These are phyloP conservation scores for Lactarius hengduanensis DNA, from an alignment of 768 basidiomycete genomes.

Conservation along the genomic window DNA sequence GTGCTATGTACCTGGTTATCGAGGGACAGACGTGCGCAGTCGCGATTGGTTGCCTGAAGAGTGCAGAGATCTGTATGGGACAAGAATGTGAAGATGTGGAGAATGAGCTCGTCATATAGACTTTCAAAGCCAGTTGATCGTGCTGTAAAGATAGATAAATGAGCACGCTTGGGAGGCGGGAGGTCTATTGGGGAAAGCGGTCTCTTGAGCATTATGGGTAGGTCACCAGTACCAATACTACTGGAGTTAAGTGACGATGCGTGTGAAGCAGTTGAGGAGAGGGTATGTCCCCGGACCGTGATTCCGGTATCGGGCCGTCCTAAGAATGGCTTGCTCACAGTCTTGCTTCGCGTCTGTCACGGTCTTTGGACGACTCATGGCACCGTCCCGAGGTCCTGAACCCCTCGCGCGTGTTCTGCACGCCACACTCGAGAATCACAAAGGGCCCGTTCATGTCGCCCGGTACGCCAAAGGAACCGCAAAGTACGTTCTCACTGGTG, in stretches of 20 bases:
- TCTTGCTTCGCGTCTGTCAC: neutral
- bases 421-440: constrained; percentile 61
- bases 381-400: constrained; percentile 40
- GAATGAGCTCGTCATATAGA: constrained; percentile 73
- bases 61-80: constrained; percentile 65
- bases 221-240: neutral
- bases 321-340: neutral
- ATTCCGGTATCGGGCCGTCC: neutral
- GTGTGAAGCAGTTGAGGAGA: neutral
- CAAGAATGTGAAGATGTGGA: constrained; percentile 72
- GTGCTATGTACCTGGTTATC: constrained; percentile 59
- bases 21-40: constrained; percentile 63
- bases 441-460: constrained; percentile 88
- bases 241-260: neutral
- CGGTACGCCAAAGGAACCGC: constrained; percentile 86
- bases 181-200: constrained; percentile 39
- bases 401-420: constrained; percentile 61
- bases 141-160: constrained; percentile 28
- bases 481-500: constrained; percentile 91
- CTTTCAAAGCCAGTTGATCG: constrained; percentile 43
- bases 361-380: constrained; percentile 31
- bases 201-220: constrained; percentile 32
- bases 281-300: neutral
- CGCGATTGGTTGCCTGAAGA: constrained; percentile 57
- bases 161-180: constrained; percentile 56